Conservation (phyloP, 148 eudicot species). For the Vaccinium corymbosum region DNA sequence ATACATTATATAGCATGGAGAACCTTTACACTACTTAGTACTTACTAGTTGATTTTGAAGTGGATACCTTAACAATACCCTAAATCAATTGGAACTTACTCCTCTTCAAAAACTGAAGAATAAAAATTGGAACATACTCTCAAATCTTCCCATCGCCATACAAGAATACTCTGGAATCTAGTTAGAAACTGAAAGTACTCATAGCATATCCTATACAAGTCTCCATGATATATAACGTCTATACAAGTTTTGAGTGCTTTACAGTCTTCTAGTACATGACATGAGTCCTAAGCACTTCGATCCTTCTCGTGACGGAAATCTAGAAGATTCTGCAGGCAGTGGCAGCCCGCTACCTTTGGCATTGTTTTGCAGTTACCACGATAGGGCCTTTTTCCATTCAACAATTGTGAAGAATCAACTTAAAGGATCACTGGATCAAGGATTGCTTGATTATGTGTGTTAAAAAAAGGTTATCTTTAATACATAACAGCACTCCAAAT, state of each 20-base stretch:
- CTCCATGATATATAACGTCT: neutral
- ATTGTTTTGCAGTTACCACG: neutral
- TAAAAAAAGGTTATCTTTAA: neutral
- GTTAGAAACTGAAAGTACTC: neutral
- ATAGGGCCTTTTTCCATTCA: neutral
- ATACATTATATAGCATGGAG: neutral
- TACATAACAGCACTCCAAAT: neutral
- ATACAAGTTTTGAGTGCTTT: neutral
- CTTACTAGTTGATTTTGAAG: neutral
- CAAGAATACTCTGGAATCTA: neutral
- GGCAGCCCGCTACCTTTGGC: neutral
- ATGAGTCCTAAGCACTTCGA: neutral
- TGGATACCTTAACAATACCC: neutral
- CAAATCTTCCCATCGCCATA: neutral
- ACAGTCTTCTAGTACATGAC: neutral
- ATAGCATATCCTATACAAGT: neutral
- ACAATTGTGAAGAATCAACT: neutral
- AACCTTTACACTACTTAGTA: neutral
- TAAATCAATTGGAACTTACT: neutral
- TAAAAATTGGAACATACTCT: neutral
- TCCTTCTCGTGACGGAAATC: neutral
- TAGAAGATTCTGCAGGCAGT: neutral
- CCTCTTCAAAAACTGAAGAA: too few species aligned
- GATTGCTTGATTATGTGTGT: neutral
- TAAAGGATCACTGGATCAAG: neutral